Conservation (phyloP, 768 basidiomycete genomes). For the Cystobasidium onofrii region DNA sequence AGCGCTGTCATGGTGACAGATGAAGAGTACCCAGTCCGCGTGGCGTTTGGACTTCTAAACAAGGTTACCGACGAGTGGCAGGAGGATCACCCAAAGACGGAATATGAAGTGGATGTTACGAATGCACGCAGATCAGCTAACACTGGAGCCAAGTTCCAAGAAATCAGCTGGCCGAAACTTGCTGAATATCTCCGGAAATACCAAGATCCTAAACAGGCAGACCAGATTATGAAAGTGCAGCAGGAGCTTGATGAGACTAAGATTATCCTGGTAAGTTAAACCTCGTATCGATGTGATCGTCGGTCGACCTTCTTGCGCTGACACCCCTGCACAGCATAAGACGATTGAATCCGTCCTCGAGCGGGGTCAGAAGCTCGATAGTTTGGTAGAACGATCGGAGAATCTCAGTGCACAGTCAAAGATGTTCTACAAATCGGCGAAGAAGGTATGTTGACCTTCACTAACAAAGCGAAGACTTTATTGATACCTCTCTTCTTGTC, state of each 20-base stretch:
- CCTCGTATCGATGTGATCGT: too few relatives aligned
- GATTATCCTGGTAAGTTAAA: slow-evolving; percentile 75
- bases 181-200: slow-evolving; percentile 76
- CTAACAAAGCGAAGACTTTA: too few relatives aligned
- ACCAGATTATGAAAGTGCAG: slow-evolving; percentile 96
- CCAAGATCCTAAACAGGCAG: slow-evolving; percentile 93
- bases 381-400: slow-evolving; percentile 85
- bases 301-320: too few relatives aligned
- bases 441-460: slow-evolving; percentile 61
- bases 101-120: slow-evolving; percentile 48
- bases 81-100: slow-evolving; percentile 63
- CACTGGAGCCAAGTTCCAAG: slow-evolving; percentile 44
- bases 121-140: slow-evolving; percentile 36
- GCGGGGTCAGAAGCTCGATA: slow-evolving; percentile 91
- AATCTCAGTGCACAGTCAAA: slow-evolving; percentile 86
- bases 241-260: slow-evolving; percentile 98
- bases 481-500: slow-evolving; percentile 31
- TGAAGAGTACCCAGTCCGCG: slow-evolving; percentile 89
- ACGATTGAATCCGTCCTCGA: slow-evolving; percentile 95
- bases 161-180: slow-evolving; percentile 68
- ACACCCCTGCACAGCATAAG: slow-evolving; percentile 84
- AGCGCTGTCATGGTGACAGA: slow-evolving; percentile 74
- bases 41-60: slow-evolving; percentile 87
- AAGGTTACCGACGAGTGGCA: slow-evolving; percentile 90
- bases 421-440: slow-evolving; percentile 99